Conservation (phyloP, 2,329 filamentous ascomycete genomes). For the Colletotrichum nymphaeae region DNA sequence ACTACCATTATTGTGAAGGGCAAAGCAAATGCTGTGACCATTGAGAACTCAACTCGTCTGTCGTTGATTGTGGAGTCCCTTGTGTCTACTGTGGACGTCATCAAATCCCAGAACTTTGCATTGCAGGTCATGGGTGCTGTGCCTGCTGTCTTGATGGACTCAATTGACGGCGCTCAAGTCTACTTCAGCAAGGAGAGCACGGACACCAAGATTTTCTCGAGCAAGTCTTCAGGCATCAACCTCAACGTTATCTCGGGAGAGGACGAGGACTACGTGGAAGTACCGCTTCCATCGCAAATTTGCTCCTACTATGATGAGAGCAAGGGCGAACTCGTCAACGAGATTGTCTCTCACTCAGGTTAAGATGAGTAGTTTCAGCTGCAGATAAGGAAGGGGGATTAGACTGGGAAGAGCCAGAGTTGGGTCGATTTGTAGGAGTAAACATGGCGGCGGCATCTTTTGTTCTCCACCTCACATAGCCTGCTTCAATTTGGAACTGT, state of each 20-base stretch:
- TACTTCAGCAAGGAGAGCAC: constrained; percentile 87
- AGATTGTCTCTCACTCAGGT: constrained; percentile 95
- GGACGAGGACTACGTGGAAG: constrained; percentile 87
- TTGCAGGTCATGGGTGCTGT: constrained; percentile 89
- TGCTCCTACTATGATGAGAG: constrained; percentile 77
- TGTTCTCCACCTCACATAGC: not conserved
- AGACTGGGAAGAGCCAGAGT: not conserved
- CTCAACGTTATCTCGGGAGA: constrained; percentile 80
- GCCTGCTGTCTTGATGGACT: constrained; percentile 90
- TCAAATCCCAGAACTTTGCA: constrained; percentile 95
- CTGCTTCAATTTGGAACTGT: not conserved
- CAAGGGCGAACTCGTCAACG: constrained; percentile 82
- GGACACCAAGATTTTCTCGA: constrained; percentile 85
- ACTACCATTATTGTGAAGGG: constrained; percentile 89
- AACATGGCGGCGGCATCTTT: not conserved
- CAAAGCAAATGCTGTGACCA: constrained; percentile 96
- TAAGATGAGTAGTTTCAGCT: constrained; percentile 47
- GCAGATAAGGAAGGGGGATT: not conserved
- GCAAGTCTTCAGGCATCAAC: constrained; percentile 89
- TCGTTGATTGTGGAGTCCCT: constrained; percentile 91
- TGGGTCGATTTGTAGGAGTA: not conserved
- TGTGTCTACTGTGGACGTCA: constrained; percentile 91
- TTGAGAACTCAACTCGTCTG: constrained; percentile 88
- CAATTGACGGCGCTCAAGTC: constrained; percentile 89
- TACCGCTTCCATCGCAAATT: constrained; percentile 90